Evolutionary conservation across 441 rosid species (phyloP), one percentile per base, ranked within the genome.

Genomic region (Croton laevigatus): DNA sequence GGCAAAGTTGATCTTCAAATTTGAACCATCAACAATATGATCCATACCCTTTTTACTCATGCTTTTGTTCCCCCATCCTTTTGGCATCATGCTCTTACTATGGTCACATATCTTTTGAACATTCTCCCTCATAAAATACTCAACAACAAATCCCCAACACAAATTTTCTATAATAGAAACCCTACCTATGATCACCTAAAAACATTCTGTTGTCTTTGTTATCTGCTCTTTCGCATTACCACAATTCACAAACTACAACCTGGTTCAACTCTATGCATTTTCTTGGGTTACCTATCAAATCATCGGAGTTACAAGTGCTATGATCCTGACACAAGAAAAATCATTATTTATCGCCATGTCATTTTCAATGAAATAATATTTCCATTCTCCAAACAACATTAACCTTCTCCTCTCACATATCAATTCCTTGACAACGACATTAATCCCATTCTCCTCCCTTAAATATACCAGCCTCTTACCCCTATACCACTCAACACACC

Each of bases 21-120:
- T 16, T 3, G 16, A 13, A 51, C 44, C 23, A 49, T 66, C 6
- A 66, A 66, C 8, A 66, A 49, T 8, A 27, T 66, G 1, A 10
- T 49, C 4, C 69, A 23, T 3, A 66, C 69, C 20, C 45, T 49
- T 66, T 10, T 48, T 1, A 9, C 44, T 5, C 69, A 66, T 14
- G 4, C 58, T 0, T 66, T 45, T 4, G 12, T 66, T 0, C 69
- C 59, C 6, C 6, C 69, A 0, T 51, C 45, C 3, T 66, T 51
- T 51, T 51, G 54, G 54, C 19, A 51, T 51, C 54, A 51, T 51
- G 54, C 54, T 14, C 14, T 51, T 51, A 20, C 6, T 3, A 16
- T 5, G n/a, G n/a, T n/a, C n/a, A n/a, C n/a, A n/a, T 61, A 61
- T 61, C 46, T 62, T 34, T 22, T 62, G n/a, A 62, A 62, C 36